Evolutionary conservation across 2,329 filamentous ascomycete genomes (phyloP).

Genomic region (Arachnomyces sp.): DNA sequence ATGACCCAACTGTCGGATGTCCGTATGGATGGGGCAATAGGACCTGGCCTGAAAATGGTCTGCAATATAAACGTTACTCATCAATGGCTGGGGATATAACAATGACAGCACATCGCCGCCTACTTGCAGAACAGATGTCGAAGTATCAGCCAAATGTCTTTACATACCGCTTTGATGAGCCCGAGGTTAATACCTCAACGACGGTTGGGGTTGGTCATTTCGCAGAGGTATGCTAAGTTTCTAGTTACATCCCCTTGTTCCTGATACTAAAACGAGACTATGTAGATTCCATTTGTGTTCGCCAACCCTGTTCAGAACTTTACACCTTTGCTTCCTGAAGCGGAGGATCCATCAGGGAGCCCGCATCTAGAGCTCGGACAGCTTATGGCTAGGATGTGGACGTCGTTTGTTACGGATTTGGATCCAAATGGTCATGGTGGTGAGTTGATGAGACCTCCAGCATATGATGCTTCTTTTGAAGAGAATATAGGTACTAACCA

Average conservation of each 20-base stretch:
- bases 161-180: constrained; percentile 25
- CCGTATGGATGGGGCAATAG: constrained; percentile 33
- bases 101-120: constrained; percentile 23
- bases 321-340: constrained; percentile 20
- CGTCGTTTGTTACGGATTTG: constrained; percentile 22
- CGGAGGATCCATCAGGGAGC: background rate
- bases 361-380: constrained; percentile 20
- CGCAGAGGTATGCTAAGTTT: constrained; percentile 17
- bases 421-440: constrained; percentile 23
- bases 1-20: constrained; percentile 41
- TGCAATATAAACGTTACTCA: constrained; percentile 24
- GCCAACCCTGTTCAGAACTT: constrained; percentile 23
- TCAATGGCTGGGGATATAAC: constrained; percentile 24
- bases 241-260: background rate
- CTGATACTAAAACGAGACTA: no score
- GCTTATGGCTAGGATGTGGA: constrained; percentile 26
- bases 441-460: constrained; percentile 8
- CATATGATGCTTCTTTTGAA: background rate
- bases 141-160: constrained; percentile 14
- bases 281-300: constrained; percentile 26
- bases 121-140: constrained; percentile 22
- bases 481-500: background rate
- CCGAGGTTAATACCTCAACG: constrained; percentile 19
- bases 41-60: constrained; percentile 21
- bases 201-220: constrained; percentile 24